Conservation (phyloP, 2,329 filamentous ascomycete genomes). For the Plectosphaerella plurivora region DNA sequence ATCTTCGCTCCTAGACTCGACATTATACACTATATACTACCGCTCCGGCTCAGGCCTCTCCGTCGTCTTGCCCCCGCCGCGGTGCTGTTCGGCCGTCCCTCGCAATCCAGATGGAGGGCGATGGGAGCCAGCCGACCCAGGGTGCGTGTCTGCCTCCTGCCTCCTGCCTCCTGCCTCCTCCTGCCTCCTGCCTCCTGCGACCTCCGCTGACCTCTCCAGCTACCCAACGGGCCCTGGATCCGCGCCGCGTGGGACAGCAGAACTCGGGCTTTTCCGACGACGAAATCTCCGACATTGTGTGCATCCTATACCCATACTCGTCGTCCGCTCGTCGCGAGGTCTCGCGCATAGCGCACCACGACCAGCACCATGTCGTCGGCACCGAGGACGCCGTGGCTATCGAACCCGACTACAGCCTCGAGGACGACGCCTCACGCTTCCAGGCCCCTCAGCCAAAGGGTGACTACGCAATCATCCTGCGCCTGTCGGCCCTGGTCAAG, state of each 20-base stretch:
- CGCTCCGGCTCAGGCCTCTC: not conserved
- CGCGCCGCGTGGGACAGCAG: conserved; percentile 71
- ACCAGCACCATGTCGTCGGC: conserved; percentile 45
- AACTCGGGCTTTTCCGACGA: conserved; percentile 78
- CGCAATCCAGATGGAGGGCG: conserved; percentile 33
- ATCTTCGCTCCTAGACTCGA: too few species aligned
- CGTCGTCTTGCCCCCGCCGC: too few species aligned
- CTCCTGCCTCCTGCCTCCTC: not conserved
- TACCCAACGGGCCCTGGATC: conserved; percentile 78
- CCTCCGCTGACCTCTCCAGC: conserved; percentile 33
- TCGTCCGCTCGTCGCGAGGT: conserved; percentile 68
- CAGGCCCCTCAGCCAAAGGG: conserved; percentile 47
- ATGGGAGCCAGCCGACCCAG: conserved; percentile 34
- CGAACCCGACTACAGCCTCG: conserved; percentile 43
- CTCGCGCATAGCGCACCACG: conserved; percentile 40
- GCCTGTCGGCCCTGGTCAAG: conserved; percentile 70
- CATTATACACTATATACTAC: too few species aligned
- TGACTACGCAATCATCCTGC: conserved; percentile 69
- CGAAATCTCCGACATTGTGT: conserved; percentile 84
- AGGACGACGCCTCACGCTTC: conserved; percentile 46
- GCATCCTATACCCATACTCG: conserved; percentile 78
- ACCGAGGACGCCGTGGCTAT: conserved; percentile 44
- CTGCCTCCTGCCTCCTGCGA: not conserved
- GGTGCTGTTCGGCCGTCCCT: not conserved
- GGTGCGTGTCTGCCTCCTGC: conserved; percentile 18